Conservation (phyloP, 768 basidiomycete species). For the Daedaleopsis nitida region DNA sequence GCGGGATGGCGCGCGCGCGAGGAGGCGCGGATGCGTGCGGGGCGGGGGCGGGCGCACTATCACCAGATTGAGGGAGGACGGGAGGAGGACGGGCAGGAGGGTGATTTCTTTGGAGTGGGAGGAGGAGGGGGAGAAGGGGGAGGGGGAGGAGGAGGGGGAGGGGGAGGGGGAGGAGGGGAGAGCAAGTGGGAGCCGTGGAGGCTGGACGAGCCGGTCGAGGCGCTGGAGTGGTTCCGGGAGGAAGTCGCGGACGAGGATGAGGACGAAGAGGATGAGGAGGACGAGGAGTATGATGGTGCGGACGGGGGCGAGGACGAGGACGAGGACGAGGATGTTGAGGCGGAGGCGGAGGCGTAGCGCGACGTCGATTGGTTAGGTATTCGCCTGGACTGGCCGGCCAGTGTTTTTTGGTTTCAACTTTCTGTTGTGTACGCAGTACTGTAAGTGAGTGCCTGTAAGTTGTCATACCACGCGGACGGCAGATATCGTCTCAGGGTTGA, state of each 20-base stretch:
- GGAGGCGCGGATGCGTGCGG: not conserved
- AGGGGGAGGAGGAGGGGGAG: not conserved
- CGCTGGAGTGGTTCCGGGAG: slow-evolving; percentile 24
- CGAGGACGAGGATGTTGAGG: slow-evolving; percentile 16
- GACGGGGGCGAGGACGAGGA: slow-evolving; percentile 15
- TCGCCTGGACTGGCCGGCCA: too few species aligned
- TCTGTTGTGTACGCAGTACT: too few species aligned
- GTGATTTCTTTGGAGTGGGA: not conserved
- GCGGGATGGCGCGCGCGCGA: slow-evolving; percentile 10
- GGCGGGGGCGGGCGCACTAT: not conserved
- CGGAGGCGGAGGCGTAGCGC: too few species aligned
- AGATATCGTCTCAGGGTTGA: too few species aligned
- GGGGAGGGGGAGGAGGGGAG: not conserved
- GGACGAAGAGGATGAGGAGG: slow-evolving; percentile 19
- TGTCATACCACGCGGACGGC: too few species aligned
- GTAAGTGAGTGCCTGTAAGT: too few species aligned
- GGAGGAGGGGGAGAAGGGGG: not conserved
- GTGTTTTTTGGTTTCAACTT: too few species aligned
- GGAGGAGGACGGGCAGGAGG: not conserved
- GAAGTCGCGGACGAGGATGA: slow-evolving; percentile 25
- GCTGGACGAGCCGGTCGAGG: slow-evolving; percentile 21
- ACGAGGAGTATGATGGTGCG: slow-evolving; percentile 19
- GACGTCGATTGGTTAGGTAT: too few species aligned
- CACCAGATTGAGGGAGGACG: not conserved
- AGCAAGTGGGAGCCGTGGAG: slow-evolving; percentile 11